Percentiles rank a stretch among this genome's conserved stretches.
Evolutionary conservation across 805 yeast genomes (phyloP).

Genomic region (Yarrowia sp.): DNA sequence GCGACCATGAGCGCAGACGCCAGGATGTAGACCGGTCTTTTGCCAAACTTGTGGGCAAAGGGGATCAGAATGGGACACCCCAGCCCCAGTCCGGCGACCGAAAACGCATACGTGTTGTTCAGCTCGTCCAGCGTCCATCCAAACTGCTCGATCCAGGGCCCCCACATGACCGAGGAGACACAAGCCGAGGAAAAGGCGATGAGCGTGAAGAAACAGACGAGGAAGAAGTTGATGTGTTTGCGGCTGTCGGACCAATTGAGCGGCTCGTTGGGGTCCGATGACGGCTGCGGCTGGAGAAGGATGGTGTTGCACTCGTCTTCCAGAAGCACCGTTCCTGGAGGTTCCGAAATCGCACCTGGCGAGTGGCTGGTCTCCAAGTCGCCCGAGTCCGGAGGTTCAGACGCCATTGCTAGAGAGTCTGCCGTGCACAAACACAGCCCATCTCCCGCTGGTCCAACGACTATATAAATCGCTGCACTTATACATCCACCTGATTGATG

Average conservation of each 20-base stretch:
- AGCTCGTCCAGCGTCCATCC: slow-evolving; percentile 16
- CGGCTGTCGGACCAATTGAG: background rate
- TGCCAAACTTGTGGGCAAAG: slow-evolving; percentile 10
- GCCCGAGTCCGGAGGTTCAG: no score
- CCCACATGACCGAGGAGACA: slow-evolving; percentile 6
- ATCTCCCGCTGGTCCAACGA: no score
- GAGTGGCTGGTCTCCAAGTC: no score
- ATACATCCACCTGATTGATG: no score
- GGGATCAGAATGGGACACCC: slow-evolving; percentile 9
- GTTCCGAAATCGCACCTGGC: no score
- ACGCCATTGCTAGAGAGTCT: no score
- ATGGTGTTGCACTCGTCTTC: background rate
- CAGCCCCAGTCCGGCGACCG: slow-evolving; percentile 2
- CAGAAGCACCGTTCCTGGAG: slow-evolving; percentile 10
- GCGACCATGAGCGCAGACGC: slow-evolving; percentile 7
- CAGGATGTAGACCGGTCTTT: slow-evolving; percentile 4
- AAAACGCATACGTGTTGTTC: slow-evolving; percentile 10
- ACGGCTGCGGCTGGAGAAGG: background rate
- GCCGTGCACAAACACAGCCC: no score
- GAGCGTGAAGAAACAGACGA: slow-evolving; percentile 17
- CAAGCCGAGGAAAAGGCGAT: slow-evolving; percentile 12
- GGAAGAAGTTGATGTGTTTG: slow-evolving; percentile 10
- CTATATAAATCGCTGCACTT: no score
- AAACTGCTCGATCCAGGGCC: slow-evolving; percentile 4
- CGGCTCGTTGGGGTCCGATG: slow-evolving; percentile 1